Evolutionary conservation across 78 protist genomes (phyloP).

Genomic region (Dictyostelium capitatum): DNA sequence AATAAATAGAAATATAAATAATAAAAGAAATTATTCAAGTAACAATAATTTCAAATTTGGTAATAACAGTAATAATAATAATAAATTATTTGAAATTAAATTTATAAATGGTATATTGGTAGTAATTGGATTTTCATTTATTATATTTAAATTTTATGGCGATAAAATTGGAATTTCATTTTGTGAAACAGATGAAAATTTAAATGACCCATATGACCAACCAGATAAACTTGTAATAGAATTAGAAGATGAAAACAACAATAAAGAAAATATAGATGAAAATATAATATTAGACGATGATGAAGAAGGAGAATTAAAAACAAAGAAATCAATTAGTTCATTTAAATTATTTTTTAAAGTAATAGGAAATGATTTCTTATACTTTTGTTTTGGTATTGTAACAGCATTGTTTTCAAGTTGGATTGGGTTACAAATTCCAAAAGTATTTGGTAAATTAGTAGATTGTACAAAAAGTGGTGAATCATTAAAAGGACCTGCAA

Average conservation of each 20-base stretch:
- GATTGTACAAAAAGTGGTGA: slow-evolving; percentile 57
- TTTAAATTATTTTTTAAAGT: slow-evolving; percentile 31
- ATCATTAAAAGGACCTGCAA: slow-evolving; percentile 13
- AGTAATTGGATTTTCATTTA: not conserved
- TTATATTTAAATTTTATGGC: slow-evolving; percentile 18
- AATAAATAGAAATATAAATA: not conserved
- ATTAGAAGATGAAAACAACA: not conserved
- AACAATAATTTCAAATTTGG: not conserved
- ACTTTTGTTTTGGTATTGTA: slow-evolving; percentile 34
- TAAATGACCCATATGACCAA: not conserved
- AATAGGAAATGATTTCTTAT: slow-evolving; percentile 51
- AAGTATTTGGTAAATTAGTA: slow-evolving; percentile 60
- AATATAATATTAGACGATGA: not conserved
- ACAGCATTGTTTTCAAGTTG: slow-evolving; percentile 63
- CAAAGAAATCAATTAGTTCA: not conserved
- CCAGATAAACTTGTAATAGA: not conserved
- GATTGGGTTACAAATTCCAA: slow-evolving; percentile 70
- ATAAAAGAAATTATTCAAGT: slow-evolving; percentile 5
- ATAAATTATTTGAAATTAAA: slow-evolving; percentile 5
- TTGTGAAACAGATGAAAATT: slow-evolving; percentile 5
- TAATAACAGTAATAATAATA: not conserved
- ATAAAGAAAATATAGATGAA: not conserved
- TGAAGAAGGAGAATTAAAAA: not conserved
- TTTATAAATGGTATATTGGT: not conserved
- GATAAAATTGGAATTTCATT: slow-evolving; percentile 22